A percentile compares a stretch with the other conserved stretches of the same genome.
These are phyloP conservation scores for Plenodomus lindquistii DNA, from an alignment of 2,329 filamentous ascomycete genomes.

Conservation along the genomic window DNA sequence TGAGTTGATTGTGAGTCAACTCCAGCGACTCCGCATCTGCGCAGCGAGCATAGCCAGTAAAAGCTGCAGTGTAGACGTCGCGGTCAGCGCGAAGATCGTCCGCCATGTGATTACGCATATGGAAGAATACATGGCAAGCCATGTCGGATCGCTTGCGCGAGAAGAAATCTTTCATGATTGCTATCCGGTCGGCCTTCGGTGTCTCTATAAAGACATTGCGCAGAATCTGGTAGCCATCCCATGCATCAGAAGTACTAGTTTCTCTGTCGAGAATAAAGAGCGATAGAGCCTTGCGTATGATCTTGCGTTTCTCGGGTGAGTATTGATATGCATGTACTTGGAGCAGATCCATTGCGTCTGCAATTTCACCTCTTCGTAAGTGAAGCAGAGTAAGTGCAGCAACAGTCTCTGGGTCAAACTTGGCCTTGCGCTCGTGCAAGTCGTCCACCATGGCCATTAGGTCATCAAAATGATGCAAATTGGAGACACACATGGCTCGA, in stretches of 20 bases:
- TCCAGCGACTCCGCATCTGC: conserved; percentile 67
- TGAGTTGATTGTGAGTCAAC: conserved; percentile 88
- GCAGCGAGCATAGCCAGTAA: conserved; percentile 71
- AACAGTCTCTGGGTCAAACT: conserved; percentile 74
- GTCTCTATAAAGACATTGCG: conserved; percentile 65
- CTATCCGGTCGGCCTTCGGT: conserved; percentile 65
- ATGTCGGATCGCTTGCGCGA: conserved; percentile 77
- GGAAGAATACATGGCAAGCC: conserved; percentile 82
- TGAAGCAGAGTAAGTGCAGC: conserved; percentile 74
- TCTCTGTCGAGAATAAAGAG: conserved; percentile 69
- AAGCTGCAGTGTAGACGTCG: conserved; percentile 76
- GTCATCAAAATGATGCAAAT: conserved; percentile 67
- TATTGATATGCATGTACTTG: conserved; percentile 74
- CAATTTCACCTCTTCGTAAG: conserved; percentile 73
- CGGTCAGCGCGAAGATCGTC: conserved; percentile 66
- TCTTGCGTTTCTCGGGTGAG: conserved; percentile 68
- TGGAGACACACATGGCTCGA: conserved; percentile 65
- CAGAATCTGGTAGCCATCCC: conserved; percentile 64
- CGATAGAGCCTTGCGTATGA: conserved; percentile 68
- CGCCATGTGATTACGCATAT: conserved; percentile 83
- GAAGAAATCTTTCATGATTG: conserved; percentile 84
- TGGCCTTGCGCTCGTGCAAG: conserved; percentile 69
- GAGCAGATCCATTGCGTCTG: conserved; percentile 80
- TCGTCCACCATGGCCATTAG: conserved; percentile 75
- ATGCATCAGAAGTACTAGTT: conserved; percentile 66